Conservation (phyloP, 139 green algal genomes). For the Mesostigma viride region DNA sequence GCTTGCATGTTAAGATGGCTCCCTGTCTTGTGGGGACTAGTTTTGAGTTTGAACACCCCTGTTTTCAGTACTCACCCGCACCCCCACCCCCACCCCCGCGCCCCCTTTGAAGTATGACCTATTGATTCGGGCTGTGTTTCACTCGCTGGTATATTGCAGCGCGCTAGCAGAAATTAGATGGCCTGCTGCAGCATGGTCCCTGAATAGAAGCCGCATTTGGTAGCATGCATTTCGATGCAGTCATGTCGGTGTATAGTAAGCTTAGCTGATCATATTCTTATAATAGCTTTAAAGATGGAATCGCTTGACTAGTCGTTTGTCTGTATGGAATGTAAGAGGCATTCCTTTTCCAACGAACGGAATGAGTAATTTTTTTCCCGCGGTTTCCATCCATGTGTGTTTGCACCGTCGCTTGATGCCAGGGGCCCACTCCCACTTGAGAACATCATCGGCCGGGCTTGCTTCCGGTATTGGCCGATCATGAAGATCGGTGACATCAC, state of each 20-base stretch:
- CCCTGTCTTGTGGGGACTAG: too few species aligned
- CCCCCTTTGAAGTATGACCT: too few species aligned
- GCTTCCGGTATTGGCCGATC: conserved; percentile 87
- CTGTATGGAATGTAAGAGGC: neutral
- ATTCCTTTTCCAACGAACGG: neutral
- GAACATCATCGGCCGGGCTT: conserved; percentile 50
- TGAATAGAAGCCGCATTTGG: too few species aligned
- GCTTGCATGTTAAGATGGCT: too few species aligned
- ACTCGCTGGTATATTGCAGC: too few species aligned
- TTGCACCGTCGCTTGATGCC: neutral
- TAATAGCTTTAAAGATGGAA: neutral
- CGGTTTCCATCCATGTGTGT: neutral
- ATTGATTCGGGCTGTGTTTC: too few species aligned
- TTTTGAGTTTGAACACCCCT: too few species aligned
- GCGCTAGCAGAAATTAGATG: too few species aligned
- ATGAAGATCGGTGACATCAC: conserved; percentile 47
- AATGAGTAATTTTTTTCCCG: neutral
- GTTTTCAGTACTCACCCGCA: too few species aligned
- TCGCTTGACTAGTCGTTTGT: neutral
- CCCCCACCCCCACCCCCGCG: too few species aligned
- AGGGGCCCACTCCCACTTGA: conserved; percentile 66
- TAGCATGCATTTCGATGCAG: too few species aligned
- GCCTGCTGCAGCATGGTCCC: too few species aligned
- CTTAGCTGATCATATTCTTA: neutral
- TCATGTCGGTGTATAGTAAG: neutral